Base-by-base conservation (phyloP, 306 rosid species). In the Inga leiocalycina region DNA sequence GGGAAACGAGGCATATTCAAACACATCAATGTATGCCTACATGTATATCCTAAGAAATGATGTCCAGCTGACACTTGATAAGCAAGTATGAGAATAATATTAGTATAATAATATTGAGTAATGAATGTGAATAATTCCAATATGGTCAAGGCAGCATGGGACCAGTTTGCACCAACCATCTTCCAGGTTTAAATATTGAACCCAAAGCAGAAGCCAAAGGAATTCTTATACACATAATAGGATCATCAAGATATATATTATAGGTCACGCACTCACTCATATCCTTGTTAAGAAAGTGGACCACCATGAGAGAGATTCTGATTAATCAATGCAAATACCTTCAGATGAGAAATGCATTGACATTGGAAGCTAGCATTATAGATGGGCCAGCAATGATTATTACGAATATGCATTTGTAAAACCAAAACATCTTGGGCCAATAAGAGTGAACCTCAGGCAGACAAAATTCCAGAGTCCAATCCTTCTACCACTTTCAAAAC, bases 371-470 rank as follows among this genome's bases (percentile, higher is more conserved):
- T 39, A 39, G 8, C 43, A 5, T 39, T 78, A 82, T 1, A 70
- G 66, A 82, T 76, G 85, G 87, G 73, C 20, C 73, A 81, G 30
- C 67, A 75, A 87, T 78, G 78, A 87, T 84, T 59, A 66, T 39
- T 15, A 17, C 3, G 34, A 52, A 79, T 57, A 62, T 79, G 35
- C 4, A 54, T 57, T 72, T 32, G 72, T 46, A 74, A 51, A 83
- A 45, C 48, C 79, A 12, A 68, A 77, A 74, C 76, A 75, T 49
- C 15, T 74, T 71, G 57, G 51, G 35, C 82, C 61, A 81, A 65
- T 72, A 6, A 51, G 57, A 56, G 75, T 30, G 67, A 77, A 52
- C 35, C 32, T 67, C 35, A 79, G 20, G 71, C 14, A 64, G 12
- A 71, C 73, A 64, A 65, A 59, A 67, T 78, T 70, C 68, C 76